phyloP scores from a whole-genome alignment of 2,329 filamentous ascomycete species.

The Xylariaceae sp. region DNA sequence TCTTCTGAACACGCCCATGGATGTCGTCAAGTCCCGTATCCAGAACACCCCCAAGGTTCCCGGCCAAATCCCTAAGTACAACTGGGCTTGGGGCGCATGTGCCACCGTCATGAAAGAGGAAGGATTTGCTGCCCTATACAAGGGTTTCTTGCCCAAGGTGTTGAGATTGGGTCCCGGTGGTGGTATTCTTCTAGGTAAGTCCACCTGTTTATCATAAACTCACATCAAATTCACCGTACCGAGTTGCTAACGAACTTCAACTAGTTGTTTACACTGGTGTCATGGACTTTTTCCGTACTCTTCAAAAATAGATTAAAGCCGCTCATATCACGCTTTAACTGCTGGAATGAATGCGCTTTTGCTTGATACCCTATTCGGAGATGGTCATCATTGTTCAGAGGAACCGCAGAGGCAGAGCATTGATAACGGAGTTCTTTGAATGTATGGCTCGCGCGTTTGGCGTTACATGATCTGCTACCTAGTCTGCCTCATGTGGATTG shows the following conservation, averaged over 20 bases:
- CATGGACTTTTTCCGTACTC: slow-evolving; percentile 25
- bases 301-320: slow-evolving; percentile 13
- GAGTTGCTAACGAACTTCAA: neutral
- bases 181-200: slow-evolving; percentile 58
- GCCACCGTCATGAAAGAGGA: slow-evolving; percentile 88
- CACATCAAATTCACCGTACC: neutral
- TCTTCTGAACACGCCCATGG: slow-evolving; percentile 68
- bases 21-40: slow-evolving; percentile 83
- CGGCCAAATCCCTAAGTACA: slow-evolving; percentile 88
- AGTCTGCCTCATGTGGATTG: neutral
- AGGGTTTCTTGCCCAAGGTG: slow-evolving; percentile 96
- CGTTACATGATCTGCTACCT: neutral
- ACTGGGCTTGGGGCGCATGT: slow-evolving; percentile 92
- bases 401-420: neutral
- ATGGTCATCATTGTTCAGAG: slow-evolving; percentile 9
- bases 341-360: neutral
- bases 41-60: slow-evolving; percentile 84
- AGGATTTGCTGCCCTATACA: slow-evolving; percentile 87
- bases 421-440: slow-evolving; percentile 9
- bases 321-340: slow-evolving; percentile 1
- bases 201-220: neutral
- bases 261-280: slow-evolving; percentile 25
- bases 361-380: slow-evolving; percentile 18
- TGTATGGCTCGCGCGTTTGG: neutral
- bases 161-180: slow-evolving; percentile 54